These are phyloP conservation scores for Hypoxylon sp. DNA, from an alignment of 2,329 filamentous ascomycete genomes.

Conservation along the genomic window DNA sequence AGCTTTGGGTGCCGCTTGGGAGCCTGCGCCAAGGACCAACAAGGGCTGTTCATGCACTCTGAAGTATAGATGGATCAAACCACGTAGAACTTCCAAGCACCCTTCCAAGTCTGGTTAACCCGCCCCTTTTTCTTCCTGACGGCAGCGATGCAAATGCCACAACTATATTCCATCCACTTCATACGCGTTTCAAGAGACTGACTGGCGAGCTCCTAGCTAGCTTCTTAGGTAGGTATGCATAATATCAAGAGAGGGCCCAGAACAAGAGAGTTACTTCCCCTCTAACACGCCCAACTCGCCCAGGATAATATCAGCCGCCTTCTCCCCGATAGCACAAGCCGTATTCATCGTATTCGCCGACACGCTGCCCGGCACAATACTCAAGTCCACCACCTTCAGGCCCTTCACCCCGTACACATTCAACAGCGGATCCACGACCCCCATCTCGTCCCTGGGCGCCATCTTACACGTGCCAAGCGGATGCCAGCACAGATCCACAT, in stretches of 20 bases:
- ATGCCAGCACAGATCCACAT: slow-evolving; percentile 9
- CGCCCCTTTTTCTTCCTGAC: too few relatives aligned
- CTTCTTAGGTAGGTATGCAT: not conserved
- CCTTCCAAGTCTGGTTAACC: too few relatives aligned
- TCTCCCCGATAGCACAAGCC: slow-evolving; percentile 6
- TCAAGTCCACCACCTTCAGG: slow-evolving; percentile 16
- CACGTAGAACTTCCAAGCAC: too few relatives aligned
- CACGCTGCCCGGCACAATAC: slow-evolving; percentile 16
- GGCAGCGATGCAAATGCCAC: not conserved
- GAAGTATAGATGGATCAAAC: too few relatives aligned
- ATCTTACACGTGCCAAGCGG: slow-evolving; percentile 22
- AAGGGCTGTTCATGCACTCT: too few relatives aligned
- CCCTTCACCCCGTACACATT: slow-evolving; percentile 9
- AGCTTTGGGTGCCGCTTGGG: too few relatives aligned
- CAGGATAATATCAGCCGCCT: slow-evolving; percentile 14
- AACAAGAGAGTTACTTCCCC: not conserved
- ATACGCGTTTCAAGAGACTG: not conserved
- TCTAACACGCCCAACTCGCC: slow-evolving; percentile 1
- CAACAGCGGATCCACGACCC: slow-evolving; percentile 9
- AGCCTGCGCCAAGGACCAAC: too few relatives aligned
- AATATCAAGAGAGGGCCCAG: not conserved
- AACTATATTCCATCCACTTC: not conserved
- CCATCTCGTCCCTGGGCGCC: slow-evolving; percentile 7
- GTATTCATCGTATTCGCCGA: slow-evolving; percentile 12
- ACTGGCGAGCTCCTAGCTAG: not conserved